Base-by-base conservation (phyloP, 176 grass and related monocot species). In the Aegilops tauschii region DNA sequence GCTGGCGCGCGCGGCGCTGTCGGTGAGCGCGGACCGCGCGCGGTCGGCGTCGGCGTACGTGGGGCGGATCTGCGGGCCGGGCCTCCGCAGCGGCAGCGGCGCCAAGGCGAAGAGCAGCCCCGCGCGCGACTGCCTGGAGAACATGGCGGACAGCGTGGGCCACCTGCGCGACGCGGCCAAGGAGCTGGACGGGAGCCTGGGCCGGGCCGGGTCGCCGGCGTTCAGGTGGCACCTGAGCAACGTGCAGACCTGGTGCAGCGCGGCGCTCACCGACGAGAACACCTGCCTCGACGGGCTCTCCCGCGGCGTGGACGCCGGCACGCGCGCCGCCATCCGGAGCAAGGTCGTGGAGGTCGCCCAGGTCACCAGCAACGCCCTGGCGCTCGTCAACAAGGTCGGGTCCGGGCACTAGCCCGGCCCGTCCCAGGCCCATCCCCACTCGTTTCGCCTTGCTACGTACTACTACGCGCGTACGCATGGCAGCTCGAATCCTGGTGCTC, bases 341-440 rank as follows among this genome's bases (percentile, higher is more conserved):
- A 95, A 92, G 96, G 93, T 98, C 50, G 90, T 98, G 20, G 86
- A 94, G 63, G 93, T 98, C 29, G 93, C 92, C 9, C 96, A 98
- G 84, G 90, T 96, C 70, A 98, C 96, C 86, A 94, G 93, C 90
- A 98, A 98, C 85, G 96, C 96, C 8, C 96, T 98, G 23, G 90
- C 90, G 5, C 92, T 98, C 78, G 90, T 98, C 70, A 98, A 96
- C 69, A 83, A 77, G 39, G 88, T 94, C 70, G 90, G 61, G 18
- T 32, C 89, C 5, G 66, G 73, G 1, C 35, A 87, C 42, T 93
- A 84, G 85, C 84, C 80, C 83, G 16, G 34, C 32, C 47, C 47
- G 3, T 1, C n/a, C 20, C 27, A 34, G 31, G 84, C 76, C 67
- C 72, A 59, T 3, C 20, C 29, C 2, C 27, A 4, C 2, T 13